Evolutionary conservation across 495 filamentous ascomycete genomes (phyloP), one percentile per base, ranked within the genome.

Genomic region (Geoglossum glabrum): DNA sequence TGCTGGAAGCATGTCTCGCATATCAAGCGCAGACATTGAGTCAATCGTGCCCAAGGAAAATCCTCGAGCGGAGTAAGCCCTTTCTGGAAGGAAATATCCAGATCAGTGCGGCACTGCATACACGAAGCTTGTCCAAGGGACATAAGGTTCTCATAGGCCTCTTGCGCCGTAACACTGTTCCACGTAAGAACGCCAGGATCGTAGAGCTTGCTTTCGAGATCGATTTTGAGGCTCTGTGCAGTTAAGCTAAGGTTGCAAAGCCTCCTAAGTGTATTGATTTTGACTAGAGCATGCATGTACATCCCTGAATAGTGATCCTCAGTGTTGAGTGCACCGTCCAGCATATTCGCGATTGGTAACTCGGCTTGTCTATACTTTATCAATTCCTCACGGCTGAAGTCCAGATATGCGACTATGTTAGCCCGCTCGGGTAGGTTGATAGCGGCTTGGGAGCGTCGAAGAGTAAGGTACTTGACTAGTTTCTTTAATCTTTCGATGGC

Each of bases 181-280:
- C 36, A 40, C 13, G 36, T 15, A 40, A 40, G 36, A 15, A 15
- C 36, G 4, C 11, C 17, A 40, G 36, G 11, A 40, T 40, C 36
- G 4, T 8, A 15, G 36, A 40, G 36, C 36, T 15, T 15, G 36
- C 36, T 40, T 40, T 40, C 6, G 36, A 40, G 4, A 40, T 40
- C 36, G 36, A 15, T 15, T 15, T 40, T 40, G 36, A 40, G 36
- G 36, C 5, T 40, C 36, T 5, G 36, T 40, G 36, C 13, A 15
- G 36, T 7, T 15, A 30, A 27, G 36, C 73, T 70, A 1, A 74
- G 60, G 50, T 73, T 70, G 51, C 73, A 75, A 8, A 70, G 59
- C 45, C 73, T 60, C 5, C 73, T 63, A 58, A 76, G 57, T 19
- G 64, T 60, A 23, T 75, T 65, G 19, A 54, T 54, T 54, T 34